A percentile compares a stretch with the other conserved stretches of the same genome.
phyloP scores from a whole-genome alignment of 371 early-diverging fungal species.

The Blakeslea trispora region DNA sequence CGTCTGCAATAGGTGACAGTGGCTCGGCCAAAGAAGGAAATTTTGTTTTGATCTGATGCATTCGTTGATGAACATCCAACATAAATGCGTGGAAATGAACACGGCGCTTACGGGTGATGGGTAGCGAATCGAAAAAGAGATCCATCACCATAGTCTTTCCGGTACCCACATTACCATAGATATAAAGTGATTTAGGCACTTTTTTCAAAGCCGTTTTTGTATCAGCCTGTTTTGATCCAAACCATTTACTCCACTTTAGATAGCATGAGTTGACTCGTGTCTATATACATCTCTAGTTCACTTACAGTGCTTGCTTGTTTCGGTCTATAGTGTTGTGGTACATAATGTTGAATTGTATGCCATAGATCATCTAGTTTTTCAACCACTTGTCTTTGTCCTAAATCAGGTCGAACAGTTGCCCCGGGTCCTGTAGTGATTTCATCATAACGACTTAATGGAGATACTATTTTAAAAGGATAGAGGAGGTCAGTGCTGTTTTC shows the following conservation, averaged over 20 bases:
- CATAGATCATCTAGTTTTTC: conserved; percentile 25
- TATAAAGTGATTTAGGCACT: conserved; percentile 68
- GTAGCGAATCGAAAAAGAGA: conserved; percentile 80
- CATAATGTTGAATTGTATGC: conserved; percentile 20
- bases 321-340: conserved; percentile 13
- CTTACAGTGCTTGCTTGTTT: conserved; percentile 20
- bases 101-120: conserved; percentile 74
- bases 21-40: conserved; percentile 64
- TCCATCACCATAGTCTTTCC: conserved; percentile 99
- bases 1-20: conserved; percentile 78
- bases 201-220: conserved; percentile 3
- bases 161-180: conserved; percentile 83
- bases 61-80: conserved; percentile 87
- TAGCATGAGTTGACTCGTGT: not conserved
- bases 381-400: conserved; percentile 22
- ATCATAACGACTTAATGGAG: conserved; percentile 26
- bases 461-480: conserved; percentile 3
- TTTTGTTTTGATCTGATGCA: conserved; percentile 70
- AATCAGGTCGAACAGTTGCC: conserved; percentile 22
- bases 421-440: conserved; percentile 14
- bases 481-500: too few species aligned
- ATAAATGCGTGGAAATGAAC: conserved; percentile 97
- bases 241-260: conserved; percentile 23
- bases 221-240: conserved; percentile 9
- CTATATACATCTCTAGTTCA: not conserved